A percentile compares a stretch with the other conserved stretches of the same genome.
These are phyloP conservation scores for Escallonia herrerae DNA, from an alignment of 129 eudicot genomes.

Conservation along the genomic window DNA sequence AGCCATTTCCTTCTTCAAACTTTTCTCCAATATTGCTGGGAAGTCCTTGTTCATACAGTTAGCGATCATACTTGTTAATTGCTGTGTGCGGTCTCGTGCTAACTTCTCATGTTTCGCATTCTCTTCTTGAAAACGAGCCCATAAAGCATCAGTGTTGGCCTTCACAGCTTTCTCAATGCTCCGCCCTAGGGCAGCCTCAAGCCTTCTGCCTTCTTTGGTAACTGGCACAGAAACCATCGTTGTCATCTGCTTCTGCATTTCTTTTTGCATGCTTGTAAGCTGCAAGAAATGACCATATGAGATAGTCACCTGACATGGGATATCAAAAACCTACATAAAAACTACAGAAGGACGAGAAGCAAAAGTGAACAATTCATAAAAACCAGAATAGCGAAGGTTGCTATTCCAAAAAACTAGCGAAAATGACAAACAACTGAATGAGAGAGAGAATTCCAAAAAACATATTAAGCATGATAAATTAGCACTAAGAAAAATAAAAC, in stretches of 20 bases:
- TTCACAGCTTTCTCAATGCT: slow-evolving; percentile 66
- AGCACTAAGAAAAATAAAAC: no score
- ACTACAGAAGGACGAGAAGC: neutral
- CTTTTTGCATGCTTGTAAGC: slow-evolving; percentile 64
- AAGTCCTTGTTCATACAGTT: slow-evolving; percentile 68
- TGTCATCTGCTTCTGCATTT: slow-evolving; percentile 67
- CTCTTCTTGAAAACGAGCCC: slow-evolving; percentile 91
- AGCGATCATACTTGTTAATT: slow-evolving; percentile 45
- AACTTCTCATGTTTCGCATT: slow-evolving; percentile 69
- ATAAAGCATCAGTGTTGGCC: slow-evolving; percentile 68
- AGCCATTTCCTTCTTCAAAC: slow-evolving; percentile 71
- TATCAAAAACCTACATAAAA: no score
- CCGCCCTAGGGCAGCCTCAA: slow-evolving; percentile 73
- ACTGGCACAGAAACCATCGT: slow-evolving; percentile 40
- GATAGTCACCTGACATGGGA: no score
- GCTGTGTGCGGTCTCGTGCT: slow-evolving; percentile 63
- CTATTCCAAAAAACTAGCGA: no score
- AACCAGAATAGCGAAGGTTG: no score
- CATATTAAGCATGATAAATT: no score
- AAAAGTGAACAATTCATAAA: neutral
- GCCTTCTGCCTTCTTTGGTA: slow-evolving; percentile 75
- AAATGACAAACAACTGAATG: no score
- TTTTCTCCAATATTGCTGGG: slow-evolving; percentile 49
- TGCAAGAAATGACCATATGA: slow-evolving; percentile 13
- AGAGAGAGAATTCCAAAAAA: no score